Evolutionary conservation across 208 protist species (phyloP), one percentile per base, ranked within the genome.

Genomic region (Herpetomonas tarakana): DNA sequence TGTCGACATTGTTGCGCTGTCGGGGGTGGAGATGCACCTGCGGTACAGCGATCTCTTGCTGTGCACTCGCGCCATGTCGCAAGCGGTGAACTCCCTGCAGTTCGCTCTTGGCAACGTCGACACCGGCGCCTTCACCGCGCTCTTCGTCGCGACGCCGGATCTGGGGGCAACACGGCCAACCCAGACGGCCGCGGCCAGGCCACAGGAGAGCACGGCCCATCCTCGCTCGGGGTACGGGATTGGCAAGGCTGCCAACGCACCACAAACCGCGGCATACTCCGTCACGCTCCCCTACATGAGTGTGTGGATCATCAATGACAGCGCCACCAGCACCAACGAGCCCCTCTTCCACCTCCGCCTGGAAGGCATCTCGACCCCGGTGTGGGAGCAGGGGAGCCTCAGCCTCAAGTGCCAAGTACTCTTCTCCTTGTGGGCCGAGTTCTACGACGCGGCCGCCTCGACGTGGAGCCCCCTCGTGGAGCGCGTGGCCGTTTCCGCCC

Each of bases 31-130:
- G 26, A 49, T 91, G 29, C 68, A 56, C 4, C 56, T 85, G 25
- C 72, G 78, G 6, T 80, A 78, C 58, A 71, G 76, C 41, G 83
- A 87, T 41, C 45, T 84, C 7, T 74, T 74, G 11, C 64, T 86
- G 22, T 76, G 67, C 35, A 61, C 62, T 25, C 49, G 51, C 16
- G 68, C 79, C 0, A 39, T 76, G 21, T 39, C 65, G 3, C 71
- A 82, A 28, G 76, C 74, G n/a, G 47, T 59, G 45, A 31, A 70
- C 28, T 70, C 74, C 11, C 54, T 86, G 19, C 26, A 46, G 14
- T 38, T 58, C 12, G 71, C 62, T 1, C 44, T 63, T 29, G 71
- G 74, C 27, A 54, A 78, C 54, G 60, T 86, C 27, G 65, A 81
- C 30, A 52, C 38, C 29, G 60, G 65, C 57, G 62, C 71, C 19